Evolutionary conservation across 208 protist species (phyloP).

Genomic region (Herpetomonas muscarum): DNA sequence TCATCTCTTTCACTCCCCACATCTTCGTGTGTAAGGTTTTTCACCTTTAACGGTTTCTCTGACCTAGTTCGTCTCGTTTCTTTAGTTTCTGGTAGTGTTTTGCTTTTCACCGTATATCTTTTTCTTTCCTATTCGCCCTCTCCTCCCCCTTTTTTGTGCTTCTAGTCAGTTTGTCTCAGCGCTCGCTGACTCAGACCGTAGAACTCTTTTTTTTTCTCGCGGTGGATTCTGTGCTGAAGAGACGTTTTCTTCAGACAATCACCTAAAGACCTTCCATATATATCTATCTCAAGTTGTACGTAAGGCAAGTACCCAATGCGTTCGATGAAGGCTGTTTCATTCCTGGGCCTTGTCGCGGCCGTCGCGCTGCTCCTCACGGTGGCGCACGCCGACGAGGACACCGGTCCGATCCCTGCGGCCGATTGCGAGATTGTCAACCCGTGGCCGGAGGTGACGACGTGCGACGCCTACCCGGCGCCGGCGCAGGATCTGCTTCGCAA

Average conservation of each 20-base stretch:
- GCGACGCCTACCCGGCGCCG: conserved; percentile 21
- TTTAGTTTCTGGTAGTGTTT: neutral
- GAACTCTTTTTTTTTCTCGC: neutral
- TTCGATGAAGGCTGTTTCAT: neutral
- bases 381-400: conserved; percentile 2
- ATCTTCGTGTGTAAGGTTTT: too few relatives aligned
- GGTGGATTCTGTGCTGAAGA: neutral
- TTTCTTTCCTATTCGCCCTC: conserved; percentile 12
- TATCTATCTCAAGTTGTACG: conserved; percentile 2
- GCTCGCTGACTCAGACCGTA: neutral
- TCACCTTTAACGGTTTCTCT: neutral
- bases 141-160: conserved; percentile 7
- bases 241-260: neutral
- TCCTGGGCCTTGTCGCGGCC: neutral
- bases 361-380: conserved; percentile 8
- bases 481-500: conserved; percentile 18
- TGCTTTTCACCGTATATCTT: conserved; percentile 8
- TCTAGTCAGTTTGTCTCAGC: neutral
- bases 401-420: conserved; percentile 26
- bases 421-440: conserved; percentile 50
- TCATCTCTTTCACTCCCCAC: too few relatives aligned
- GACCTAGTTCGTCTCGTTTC: neutral
- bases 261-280: conserved; percentile 1
- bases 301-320: neutral
- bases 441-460: conserved; percentile 25